A percentile compares a stretch with the other conserved stretches of the same genome.
These are phyloP conservation scores for Sisymbrium irio DNA, from an alignment of 345 rosid genomes.

Conservation along the genomic window DNA sequence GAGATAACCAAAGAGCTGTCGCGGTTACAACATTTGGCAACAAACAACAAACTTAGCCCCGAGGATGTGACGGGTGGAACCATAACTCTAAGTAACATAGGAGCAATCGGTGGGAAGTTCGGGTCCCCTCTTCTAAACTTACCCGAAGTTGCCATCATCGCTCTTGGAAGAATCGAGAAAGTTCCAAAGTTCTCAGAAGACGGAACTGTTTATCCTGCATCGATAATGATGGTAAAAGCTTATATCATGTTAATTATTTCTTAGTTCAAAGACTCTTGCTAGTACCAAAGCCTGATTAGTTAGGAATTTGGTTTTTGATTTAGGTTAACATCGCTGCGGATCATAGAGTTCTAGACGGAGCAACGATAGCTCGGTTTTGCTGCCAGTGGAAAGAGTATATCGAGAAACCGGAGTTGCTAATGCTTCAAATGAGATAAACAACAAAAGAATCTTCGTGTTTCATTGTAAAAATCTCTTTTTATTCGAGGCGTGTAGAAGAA, in stretches of 20 bases:
- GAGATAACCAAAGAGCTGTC: conserved; percentile 86
- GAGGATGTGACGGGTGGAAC: conserved; percentile 83
- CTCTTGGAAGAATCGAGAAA: conserved; percentile 84
- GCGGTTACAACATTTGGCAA: conserved; percentile 67
- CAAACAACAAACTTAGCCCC: conserved; percentile 68
- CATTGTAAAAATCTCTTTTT: neutral
- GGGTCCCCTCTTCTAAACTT: conserved; percentile 85
- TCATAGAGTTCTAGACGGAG: conserved; percentile 93
- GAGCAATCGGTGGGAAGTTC: conserved; percentile 89
- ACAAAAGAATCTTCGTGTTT: neutral
- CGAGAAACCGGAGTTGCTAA: conserved; percentile 80
- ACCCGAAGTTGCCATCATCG: conserved; percentile 92
- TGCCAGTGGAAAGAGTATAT: conserved; percentile 79
- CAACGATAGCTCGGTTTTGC: conserved; percentile 86
- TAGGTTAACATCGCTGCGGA: conserved; percentile 89
- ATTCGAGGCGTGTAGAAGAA: neutral
- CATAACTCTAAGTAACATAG: conserved; percentile 84
- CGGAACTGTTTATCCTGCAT: conserved; percentile 60
- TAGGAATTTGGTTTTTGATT: neutral
- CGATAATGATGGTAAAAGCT: conserved; percentile 65
- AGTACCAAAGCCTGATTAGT: neutral
- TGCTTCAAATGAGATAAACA: conserved; percentile 63
- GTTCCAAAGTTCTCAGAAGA: conserved; percentile 60
- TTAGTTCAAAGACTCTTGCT: neutral
- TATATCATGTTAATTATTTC: neutral